Percentiles rank a stretch among this genome's conserved stretches.
phyloP scores from a whole-genome alignment of 2,329 filamentous ascomycete genomes.

The Nannizziopsis arthrosporioides region DNA sequence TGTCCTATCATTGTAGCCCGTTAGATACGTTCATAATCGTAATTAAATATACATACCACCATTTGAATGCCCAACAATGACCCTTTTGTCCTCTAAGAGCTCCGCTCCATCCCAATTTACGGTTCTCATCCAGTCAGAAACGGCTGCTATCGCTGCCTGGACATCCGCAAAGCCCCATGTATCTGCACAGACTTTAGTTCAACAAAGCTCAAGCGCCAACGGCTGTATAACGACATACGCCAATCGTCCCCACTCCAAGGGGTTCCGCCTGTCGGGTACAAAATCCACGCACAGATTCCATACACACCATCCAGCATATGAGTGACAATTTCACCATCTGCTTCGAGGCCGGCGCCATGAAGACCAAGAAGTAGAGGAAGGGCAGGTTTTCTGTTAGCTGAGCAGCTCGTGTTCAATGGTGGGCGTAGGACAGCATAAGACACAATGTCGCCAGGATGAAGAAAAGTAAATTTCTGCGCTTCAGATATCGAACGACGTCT shows the following conservation, averaged over 20 bases:
- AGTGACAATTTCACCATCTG: constrained; percentile 36
- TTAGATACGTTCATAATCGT: not conserved
- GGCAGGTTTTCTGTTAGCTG: constrained; percentile 14
- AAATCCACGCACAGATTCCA: constrained; percentile 44
- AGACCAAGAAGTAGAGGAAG: constrained; percentile 42
- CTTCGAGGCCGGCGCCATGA: constrained; percentile 49
- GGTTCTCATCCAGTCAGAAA: constrained; percentile 41
- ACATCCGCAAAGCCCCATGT: constrained; percentile 47
- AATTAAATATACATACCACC: constrained; percentile 32
- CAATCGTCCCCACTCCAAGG: constrained; percentile 51
- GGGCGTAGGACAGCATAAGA: constrained; percentile 50
- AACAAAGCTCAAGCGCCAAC: too few species aligned
- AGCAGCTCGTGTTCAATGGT: constrained; percentile 29
- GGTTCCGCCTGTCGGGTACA: constrained; percentile 47
- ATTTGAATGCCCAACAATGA: constrained; percentile 49
- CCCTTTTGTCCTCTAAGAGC: constrained; percentile 38
- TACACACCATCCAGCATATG: constrained; percentile 40
- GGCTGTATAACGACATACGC: constrained; percentile 30
- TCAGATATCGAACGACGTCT: constrained; percentile 24
- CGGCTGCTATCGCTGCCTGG: constrained; percentile 40
- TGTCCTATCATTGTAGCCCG: constrained; percentile 31
- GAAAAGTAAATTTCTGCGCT: constrained; percentile 44
- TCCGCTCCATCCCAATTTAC: constrained; percentile 39
- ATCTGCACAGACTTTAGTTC: constrained; percentile 20
- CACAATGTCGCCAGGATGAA: constrained; percentile 43